These are phyloP conservation scores for Sporothrix protearum DNA, from an alignment of 2,329 filamentous ascomycete species.

Conservation along the genomic window DNA sequence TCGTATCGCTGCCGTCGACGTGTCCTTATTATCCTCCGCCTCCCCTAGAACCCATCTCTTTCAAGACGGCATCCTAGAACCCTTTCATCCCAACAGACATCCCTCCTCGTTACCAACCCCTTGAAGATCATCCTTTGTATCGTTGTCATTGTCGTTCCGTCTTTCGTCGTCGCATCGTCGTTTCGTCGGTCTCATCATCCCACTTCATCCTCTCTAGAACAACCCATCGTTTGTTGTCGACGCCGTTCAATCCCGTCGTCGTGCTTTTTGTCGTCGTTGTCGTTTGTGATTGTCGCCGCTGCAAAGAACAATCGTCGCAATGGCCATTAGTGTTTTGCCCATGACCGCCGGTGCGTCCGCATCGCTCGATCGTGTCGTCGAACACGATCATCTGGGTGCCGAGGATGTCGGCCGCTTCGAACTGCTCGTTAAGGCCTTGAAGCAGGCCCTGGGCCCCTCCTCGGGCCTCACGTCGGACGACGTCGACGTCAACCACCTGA, in stretches of 20 bases:
- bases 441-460: constrained; percentile 69
- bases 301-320: background rate
- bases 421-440: constrained; percentile 68
- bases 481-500: constrained; percentile 70
- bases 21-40: background rate
- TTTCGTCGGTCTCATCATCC: background rate
- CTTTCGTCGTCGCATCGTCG: background rate
- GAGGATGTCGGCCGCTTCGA: constrained; percentile 56
- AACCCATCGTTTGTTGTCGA: background rate
- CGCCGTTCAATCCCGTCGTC: background rate
- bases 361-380: constrained; percentile 4
- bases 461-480: constrained; percentile 80
- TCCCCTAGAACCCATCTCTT: background rate
- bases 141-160: background rate
- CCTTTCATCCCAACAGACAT: background rate
- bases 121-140: background rate
- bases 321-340: constrained; percentile 20
- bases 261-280: background rate
- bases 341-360: background rate
- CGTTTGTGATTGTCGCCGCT: background rate
- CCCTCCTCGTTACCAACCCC: background rate
- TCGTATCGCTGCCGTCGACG: background rate
- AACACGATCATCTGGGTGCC: background rate
- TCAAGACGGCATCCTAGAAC: background rate
- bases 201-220: background rate